phyloP scores from a whole-genome alignment of 805 yeast species.

The Monosporozyma solicola region DNA sequence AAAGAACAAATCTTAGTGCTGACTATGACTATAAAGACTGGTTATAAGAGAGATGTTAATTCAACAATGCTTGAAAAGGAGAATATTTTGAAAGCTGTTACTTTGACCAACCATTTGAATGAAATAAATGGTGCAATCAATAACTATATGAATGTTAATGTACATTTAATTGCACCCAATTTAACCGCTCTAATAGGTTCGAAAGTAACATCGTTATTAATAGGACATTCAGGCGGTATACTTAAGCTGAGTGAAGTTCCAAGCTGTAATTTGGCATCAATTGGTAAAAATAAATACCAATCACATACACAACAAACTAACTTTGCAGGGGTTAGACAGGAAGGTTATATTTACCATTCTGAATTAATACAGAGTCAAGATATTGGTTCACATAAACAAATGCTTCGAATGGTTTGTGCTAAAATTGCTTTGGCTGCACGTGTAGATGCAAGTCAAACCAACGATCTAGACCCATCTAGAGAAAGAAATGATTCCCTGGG shows the following conservation, averaged over 20 bases:
- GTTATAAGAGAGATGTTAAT: conserved; percentile 24
- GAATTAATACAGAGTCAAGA: conserved; percentile 54
- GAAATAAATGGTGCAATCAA: conserved; percentile 38
- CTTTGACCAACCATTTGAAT: conserved; percentile 39
- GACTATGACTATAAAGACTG: conserved; percentile 61
- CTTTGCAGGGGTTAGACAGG: conserved; percentile 42
- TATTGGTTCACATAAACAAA: conserved; percentile 52
- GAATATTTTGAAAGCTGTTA: conserved; percentile 33
- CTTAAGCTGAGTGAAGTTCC: conserved; percentile 59
- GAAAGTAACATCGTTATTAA: conserved; percentile 59
- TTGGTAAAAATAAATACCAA: conserved; percentile 44
- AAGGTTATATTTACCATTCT: conserved; percentile 59
- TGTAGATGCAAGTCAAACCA: conserved; percentile 48
- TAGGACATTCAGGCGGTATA: conserved; percentile 63
- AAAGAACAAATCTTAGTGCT: conserved; percentile 64
- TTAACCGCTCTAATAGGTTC: conserved; percentile 64
- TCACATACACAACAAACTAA: conserved; percentile 29
- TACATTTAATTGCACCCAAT: conserved; percentile 69
- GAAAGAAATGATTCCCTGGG: conserved; percentile 48
- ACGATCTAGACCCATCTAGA: conserved; percentile 7
- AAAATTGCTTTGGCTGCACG: conserved; percentile 78
- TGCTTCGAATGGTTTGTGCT: conserved; percentile 69
- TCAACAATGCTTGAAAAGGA: conserved; percentile 30
- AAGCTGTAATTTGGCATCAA: conserved; percentile 72
- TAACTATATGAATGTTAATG: conserved; percentile 45